Evolutionary conservation across 73 alveolate species (phyloP).

Genomic region (Tetrahymena elliotti): DNA sequence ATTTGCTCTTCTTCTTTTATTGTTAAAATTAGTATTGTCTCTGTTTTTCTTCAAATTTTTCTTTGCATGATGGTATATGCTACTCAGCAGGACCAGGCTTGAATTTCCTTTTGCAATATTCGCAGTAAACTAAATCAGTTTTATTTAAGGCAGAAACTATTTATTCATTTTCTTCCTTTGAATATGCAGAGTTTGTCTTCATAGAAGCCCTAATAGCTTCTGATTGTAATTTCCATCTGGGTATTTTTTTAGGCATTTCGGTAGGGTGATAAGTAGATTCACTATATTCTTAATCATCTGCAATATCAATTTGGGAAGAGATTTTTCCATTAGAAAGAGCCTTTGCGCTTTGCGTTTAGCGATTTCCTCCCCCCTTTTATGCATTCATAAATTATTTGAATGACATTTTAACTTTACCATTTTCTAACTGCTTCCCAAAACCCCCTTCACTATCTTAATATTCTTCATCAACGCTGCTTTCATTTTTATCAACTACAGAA

Average conservation of each 20-base stretch:
- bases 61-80: not conserved
- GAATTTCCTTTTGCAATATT: not conserved
- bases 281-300: not conserved
- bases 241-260: not conserved
- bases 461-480: not conserved
- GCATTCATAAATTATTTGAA: not conserved
- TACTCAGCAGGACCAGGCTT: not conserved
- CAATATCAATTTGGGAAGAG: not conserved
- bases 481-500: not conserved
- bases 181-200: not conserved
- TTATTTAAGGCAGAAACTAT: not conserved
- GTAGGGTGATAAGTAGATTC: not conserved
- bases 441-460: not conserved
- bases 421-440: not conserved
- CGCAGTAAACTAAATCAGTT: not conserved
- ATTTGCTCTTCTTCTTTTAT: not conserved
- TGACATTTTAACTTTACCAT: not conserved
- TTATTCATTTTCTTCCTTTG: not conserved
- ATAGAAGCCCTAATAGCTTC: not conserved
- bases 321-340: not conserved
- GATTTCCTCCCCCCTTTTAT: not conserved
- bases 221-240: not conserved
- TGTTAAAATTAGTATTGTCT: not conserved
- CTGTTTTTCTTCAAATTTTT: not conserved
- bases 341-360: not conserved